A percentile compares a stretch with the other conserved stretches of the same genome.
phyloP scores from a whole-genome alignment of 352 stramenopile species.

The Phytophthora citricola region DNA sequence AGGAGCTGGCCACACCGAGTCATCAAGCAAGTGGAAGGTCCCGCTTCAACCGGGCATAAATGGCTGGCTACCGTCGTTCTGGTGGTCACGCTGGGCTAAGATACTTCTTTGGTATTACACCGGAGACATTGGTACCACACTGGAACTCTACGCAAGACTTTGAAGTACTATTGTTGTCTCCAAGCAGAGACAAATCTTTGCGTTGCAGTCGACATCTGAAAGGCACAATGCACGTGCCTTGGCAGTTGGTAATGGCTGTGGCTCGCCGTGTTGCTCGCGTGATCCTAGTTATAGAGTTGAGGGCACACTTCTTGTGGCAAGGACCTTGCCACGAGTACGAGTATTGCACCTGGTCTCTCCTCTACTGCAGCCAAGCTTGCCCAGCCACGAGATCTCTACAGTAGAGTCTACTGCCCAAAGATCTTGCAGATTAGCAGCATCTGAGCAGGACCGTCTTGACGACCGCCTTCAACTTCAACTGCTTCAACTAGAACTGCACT shows the following conservation, averaged over 20 bases:
- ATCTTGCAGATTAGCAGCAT: constrained; percentile 3
- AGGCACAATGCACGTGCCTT: constrained; percentile 8
- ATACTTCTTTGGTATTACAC: not conserved
- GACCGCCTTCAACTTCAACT: constrained; percentile 13
- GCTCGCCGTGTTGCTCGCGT: constrained; percentile 13
- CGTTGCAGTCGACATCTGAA: constrained; percentile 10
- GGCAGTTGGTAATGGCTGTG: constrained; percentile 26
- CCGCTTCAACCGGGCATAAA: constrained; percentile 23
- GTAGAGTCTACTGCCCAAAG: not conserved
- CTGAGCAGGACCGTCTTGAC: not conserved
- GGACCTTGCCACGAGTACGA: not conserved
- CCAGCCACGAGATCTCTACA: not conserved
- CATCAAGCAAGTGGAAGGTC: constrained; percentile 15
- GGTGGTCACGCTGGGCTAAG: constrained; percentile 6
- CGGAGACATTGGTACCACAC: not conserved
- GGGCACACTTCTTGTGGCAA: too few species aligned
- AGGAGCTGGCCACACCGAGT: not conserved
- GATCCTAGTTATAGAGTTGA: constrained; percentile 22
- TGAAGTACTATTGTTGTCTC: not conserved
- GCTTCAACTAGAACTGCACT: not conserved
- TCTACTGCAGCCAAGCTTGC: constrained; percentile 28
- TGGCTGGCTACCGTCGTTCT: constrained; percentile 16
- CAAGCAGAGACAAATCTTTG: constrained; percentile 6
- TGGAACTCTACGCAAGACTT: not conserved
- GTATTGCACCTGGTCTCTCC: constrained; percentile 12